phyloP scores from a whole-genome alignment of 768 basidiomycete genomes.

The Boletus rubropictus region DNA sequence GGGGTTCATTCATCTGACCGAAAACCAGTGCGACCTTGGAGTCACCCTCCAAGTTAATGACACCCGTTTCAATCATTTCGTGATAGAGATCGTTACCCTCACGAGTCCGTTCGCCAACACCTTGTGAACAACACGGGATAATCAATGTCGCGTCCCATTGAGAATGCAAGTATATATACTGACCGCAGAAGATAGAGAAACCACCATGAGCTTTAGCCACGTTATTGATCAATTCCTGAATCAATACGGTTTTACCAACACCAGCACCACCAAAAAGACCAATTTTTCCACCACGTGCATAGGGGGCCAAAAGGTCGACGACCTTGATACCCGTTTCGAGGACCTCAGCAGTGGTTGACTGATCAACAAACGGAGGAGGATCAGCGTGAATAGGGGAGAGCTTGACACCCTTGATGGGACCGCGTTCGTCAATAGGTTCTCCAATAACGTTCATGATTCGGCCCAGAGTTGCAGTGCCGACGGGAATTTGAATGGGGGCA shows the following conservation, averaged over 20 bases:
- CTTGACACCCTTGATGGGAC: constrained; percentile 95
- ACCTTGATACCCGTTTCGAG: constrained; percentile 99
- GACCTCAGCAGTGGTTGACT: constrained; percentile 97
- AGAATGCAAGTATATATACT: constrained; percentile 17
- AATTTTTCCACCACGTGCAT: constrained; percentile 99
- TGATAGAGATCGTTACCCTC: constrained; percentile 99
- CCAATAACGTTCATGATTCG: constrained; percentile 99
- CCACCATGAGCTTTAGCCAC: constrained; percentile 99
- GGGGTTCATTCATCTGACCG: constrained; percentile 99
- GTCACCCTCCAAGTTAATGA: constrained; percentile 99
- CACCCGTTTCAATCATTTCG: constrained; percentile 99
- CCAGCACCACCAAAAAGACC: constrained; percentile 99
- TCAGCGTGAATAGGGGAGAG: constrained; percentile 93
- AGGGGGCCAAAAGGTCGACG: constrained; percentile 98
- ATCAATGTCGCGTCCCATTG: background rate
- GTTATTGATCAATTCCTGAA: constrained; percentile 99
- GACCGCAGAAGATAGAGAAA: constrained; percentile 99
- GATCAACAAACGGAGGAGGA: constrained; percentile 94
- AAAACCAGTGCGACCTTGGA: constrained; percentile 99
- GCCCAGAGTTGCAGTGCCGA: constrained; percentile 89
- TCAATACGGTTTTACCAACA: constrained; percentile 99
- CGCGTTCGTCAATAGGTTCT: constrained; percentile 99
- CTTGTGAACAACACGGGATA: constrained; percentile 34
- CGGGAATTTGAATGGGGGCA: constrained; percentile 92
- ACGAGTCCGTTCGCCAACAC: constrained; percentile 99